phyloP scores from a whole-genome alignment of 139 green algal species.

The Asterochloris erici region DNA sequence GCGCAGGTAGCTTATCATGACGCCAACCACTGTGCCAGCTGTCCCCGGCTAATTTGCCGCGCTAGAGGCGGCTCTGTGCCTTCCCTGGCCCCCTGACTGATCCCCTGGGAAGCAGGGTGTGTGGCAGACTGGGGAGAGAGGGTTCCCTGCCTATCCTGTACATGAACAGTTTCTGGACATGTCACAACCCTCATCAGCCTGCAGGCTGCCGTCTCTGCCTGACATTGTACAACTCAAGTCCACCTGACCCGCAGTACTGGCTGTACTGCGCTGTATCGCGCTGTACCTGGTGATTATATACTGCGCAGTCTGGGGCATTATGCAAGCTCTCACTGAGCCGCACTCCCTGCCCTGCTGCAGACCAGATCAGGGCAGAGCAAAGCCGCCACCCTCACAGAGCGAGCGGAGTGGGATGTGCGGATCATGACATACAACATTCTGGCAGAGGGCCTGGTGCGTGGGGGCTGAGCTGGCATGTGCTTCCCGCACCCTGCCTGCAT shows the following conservation, averaged over 20 bases:
- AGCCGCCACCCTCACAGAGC: not conserved
- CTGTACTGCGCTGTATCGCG: too few species aligned
- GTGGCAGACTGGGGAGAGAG: not conserved
- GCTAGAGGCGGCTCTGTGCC: too few species aligned
- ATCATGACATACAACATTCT: conserved; percentile 86
- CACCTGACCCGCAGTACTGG: not conserved
- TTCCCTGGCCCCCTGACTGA: too few species aligned
- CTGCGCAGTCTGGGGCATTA: not conserved
- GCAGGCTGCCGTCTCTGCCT: not conserved
- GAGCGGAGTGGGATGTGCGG: conserved; percentile 32
- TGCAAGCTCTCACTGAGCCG: too few species aligned
- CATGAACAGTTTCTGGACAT: not conserved
- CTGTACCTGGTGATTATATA: not conserved
- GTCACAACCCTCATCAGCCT: not conserved
- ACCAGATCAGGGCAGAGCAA: not conserved
- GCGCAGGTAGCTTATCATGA: conserved; percentile 15
- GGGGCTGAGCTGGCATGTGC: not conserved
- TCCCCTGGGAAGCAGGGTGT: too few species aligned
- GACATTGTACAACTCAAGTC: not conserved
- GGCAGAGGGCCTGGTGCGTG: conserved; percentile 51
- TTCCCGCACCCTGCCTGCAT: too few species aligned
- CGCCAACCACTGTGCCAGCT: not conserved
- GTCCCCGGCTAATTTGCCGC: too few species aligned
- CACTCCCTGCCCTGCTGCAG: not conserved
- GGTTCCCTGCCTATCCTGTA: not conserved